These are phyloP conservation scores for Phytophthora cactorum DNA, from an alignment of 352 stramenopile genomes.

Conservation along the genomic window DNA sequence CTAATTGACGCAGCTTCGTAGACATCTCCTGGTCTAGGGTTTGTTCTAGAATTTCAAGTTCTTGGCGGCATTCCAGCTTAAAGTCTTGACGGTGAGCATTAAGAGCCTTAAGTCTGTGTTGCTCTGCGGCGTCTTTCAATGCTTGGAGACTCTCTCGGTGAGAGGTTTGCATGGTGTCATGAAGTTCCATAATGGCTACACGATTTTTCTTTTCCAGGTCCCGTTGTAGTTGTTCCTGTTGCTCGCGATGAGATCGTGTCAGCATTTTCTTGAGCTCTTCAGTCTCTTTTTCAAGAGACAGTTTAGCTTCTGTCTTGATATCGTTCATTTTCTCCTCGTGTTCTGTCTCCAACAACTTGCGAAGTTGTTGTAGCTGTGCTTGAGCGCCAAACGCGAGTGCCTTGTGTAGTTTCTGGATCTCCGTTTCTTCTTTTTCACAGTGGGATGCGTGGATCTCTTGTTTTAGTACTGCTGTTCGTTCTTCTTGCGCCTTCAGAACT, in stretches of 20 bases:
- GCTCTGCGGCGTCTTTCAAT: slow-evolving; percentile 34
- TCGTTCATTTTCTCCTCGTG: slow-evolving; percentile 45
- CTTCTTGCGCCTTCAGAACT: slow-evolving; percentile 54
- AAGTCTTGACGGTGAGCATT: slow-evolving; percentile 32
- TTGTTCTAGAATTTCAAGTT: slow-evolving; percentile 44
- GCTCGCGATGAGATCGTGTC: slow-evolving; percentile 38
- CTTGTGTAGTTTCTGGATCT: slow-evolving; percentile 68
- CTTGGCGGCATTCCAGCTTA: slow-evolving; percentile 38
- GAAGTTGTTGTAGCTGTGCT: slow-evolving; percentile 66
- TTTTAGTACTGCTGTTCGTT: slow-evolving; percentile 48
- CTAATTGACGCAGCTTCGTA: slow-evolving; percentile 42
- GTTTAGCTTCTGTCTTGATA: slow-evolving; percentile 31
- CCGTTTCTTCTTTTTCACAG: slow-evolving; percentile 42
- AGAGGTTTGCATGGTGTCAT: slow-evolving; percentile 47
- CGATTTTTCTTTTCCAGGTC: slow-evolving; percentile 58
- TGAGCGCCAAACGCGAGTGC: slow-evolving; percentile 65
- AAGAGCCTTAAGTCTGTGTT: slow-evolving; percentile 28
- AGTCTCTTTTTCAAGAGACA: slow-evolving; percentile 43
- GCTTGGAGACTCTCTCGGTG: slow-evolving; percentile 37
- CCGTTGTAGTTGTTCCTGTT: slow-evolving; percentile 41
- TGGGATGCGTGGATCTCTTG: slow-evolving; percentile 48
- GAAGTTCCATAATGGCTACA: slow-evolving; percentile 54
- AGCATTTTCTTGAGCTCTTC: slow-evolving; percentile 54
- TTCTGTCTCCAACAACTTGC: slow-evolving; percentile 44
- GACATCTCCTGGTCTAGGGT: slow-evolving; percentile 53